Evolutionary conservation across 306 rosid species (phyloP), one percentile per base, ranked within the genome.

Genomic region (Heteromeles arbutifolia): DNA sequence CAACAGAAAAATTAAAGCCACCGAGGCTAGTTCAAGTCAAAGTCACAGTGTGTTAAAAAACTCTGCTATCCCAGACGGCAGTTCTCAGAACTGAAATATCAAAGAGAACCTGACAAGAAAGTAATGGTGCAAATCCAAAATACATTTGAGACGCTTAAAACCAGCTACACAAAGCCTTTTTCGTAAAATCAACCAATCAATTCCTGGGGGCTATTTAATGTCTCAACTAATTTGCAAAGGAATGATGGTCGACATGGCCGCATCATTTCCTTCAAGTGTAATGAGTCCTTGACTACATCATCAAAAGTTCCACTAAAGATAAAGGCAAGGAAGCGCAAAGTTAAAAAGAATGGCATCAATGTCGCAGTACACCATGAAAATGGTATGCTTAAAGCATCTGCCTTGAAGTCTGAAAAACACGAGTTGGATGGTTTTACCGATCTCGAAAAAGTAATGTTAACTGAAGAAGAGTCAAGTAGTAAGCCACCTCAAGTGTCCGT

Each of bases 331-430:
- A 34, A 13, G 4, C 0, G 12, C 14, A 37, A 65, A 65, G n/a
- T 0, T 3, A 34, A 8, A 21, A 21, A 14, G 1, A 8, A 34
- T 0, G 8, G 3, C 1, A 12, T 21, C 15, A 9, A 21, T 0
- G 15, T 65, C 6, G 1, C 13, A 0, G 8, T 65, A 3, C 22
- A 9, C 3, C 25, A 65, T 0, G 26, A 8, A n/a, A 21, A 65
- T 19, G 69, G 69, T 9, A 65, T 18, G 11, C 26, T 31, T 3
- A 29, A 29, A 29, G 31, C 31, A 32, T 24, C 1, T 29, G 1
- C 4, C 11, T 15, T 3, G 1, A 2, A 65, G 10, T 2, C 12
- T 18, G 17, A 19, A 34, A 24, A 1, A n/a, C 11, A 22, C 0
- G 6, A 58, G 1, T 3, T 2, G 8, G 28, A 1, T 8, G 13